Conservation (phyloP, 495 filamentous ascomycete genomes). For the Lichenothelia convexa region DNA sequence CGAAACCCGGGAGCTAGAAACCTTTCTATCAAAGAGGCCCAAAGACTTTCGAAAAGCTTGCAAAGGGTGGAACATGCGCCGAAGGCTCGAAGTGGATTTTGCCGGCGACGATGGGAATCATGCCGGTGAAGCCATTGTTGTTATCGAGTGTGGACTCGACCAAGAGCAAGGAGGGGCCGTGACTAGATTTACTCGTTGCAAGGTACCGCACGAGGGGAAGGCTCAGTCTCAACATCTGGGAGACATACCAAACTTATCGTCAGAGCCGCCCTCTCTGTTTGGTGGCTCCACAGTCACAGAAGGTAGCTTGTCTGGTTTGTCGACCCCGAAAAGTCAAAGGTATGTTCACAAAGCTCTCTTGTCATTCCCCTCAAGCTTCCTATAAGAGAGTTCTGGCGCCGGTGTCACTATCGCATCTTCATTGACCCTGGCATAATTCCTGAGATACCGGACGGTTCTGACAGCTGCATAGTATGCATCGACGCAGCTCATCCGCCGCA, state of each 20-base stretch:
- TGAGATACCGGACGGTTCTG: no score
- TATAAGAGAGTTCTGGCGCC: no score
- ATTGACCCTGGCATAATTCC: no score
- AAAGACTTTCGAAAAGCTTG: constrained; percentile 62
- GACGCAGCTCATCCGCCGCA: no score
- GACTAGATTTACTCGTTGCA: constrained; percentile 33
- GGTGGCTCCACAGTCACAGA: neutral
- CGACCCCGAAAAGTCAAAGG: neutral
- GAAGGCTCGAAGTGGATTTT: constrained; percentile 76
- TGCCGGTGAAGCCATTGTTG: constrained; percentile 55
- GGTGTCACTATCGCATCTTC: no score
- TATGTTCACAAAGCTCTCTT: no score
- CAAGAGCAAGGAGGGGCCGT: constrained; percentile 32
- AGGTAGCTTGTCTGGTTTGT: neutral
- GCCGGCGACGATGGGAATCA: constrained; percentile 55
- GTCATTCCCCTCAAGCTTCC: no score
- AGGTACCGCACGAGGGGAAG: constrained; percentile 11
- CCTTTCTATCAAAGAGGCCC: constrained; percentile 54
- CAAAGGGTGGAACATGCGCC: constrained; percentile 82
- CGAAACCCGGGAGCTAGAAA: constrained; percentile 67
- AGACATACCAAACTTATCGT: no score
- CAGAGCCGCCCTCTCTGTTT: neutral
- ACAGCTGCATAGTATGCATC: no score
- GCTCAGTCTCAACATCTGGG: neutral
- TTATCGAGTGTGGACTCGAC: constrained; percentile 51